Evolutionary conservation across 495 filamentous ascomycete genomes (phyloP).

Genomic region (Penicillium cinerascens): DNA sequence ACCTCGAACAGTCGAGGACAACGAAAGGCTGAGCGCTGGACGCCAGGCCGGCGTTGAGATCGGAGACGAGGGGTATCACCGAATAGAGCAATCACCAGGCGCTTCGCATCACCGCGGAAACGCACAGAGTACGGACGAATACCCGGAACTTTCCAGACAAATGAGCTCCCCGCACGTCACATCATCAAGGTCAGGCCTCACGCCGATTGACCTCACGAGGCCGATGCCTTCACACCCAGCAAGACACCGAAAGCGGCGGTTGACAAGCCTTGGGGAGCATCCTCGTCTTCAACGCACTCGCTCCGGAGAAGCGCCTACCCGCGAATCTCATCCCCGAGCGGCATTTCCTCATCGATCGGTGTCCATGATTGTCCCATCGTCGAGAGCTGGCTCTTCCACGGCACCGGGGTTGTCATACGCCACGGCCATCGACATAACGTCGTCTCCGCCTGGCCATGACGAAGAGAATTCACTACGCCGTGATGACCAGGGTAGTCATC

Average conservation of each 20-base stretch:
- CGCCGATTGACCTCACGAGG: background rate
- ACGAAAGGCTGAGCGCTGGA: background rate
- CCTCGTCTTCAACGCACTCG: conserved; percentile 23
- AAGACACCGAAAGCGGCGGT: conserved; percentile 38
- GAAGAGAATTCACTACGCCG: background rate
- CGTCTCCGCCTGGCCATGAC: conserved; percentile 23
- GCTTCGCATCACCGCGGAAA: background rate
- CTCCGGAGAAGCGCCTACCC: conserved; percentile 18
- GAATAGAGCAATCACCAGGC: background rate
- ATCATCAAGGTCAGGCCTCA: background rate
- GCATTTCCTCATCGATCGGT: conserved; percentile 20
- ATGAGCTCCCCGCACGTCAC: background rate
- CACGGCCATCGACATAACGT: conserved; percentile 38
- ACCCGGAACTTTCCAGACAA: background rate
- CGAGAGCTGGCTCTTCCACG: conserved; percentile 9
- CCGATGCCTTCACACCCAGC: conserved; percentile 10
- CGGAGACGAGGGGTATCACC: background rate
- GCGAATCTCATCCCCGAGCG: background rate
- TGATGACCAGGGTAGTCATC: background rate
- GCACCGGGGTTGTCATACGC: conserved; percentile 30
- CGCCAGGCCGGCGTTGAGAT: background rate
- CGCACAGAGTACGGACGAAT: background rate
- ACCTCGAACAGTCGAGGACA: background rate
- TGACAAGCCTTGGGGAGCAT: conserved; percentile 29
- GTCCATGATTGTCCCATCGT: conserved; percentile 17